A percentile compares a stretch with the other conserved stretches of the same genome.
These are phyloP conservation scores for Cinchona pubescens DNA, from an alignment of 257 asterid species.

Conservation along the genomic window DNA sequence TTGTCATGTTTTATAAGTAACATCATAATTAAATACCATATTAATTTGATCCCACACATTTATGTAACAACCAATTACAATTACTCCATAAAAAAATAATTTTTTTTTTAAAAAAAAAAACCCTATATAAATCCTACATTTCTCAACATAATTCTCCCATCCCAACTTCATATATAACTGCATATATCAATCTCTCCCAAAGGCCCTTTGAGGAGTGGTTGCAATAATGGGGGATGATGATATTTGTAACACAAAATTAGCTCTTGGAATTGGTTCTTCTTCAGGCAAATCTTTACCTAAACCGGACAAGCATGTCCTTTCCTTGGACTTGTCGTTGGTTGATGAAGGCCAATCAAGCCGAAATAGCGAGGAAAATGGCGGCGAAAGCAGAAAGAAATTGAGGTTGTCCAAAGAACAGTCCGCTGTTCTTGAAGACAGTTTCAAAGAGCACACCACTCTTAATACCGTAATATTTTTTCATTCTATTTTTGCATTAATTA, in stretches of 20 bases:
- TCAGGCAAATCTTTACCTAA: not conserved
- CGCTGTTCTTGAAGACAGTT: slow-evolving; percentile 31
- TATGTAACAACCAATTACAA: not conserved
- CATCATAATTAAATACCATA: slow-evolving; percentile 19
- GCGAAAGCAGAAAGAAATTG: slow-evolving; percentile 32
- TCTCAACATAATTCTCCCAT: not conserved
- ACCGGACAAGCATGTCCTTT: not conserved
- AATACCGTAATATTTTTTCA: slow-evolving; percentile 26
- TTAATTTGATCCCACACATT: not conserved
- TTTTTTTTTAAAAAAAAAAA: not conserved
- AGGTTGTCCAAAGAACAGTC: slow-evolving; percentile 35
- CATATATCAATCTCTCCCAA: not conserved
- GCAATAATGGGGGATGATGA: not conserved
- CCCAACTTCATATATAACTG: too few relatives aligned
- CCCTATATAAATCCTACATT: not conserved
- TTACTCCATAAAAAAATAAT: not conserved
- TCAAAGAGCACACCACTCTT: slow-evolving; percentile 39
- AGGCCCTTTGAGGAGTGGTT: too few relatives aligned
- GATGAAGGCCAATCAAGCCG: not conserved
- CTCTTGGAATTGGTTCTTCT: not conserved
- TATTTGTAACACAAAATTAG: not conserved
- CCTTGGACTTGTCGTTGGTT: not conserved
- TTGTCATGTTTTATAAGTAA: not conserved
- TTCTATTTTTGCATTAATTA: too few relatives aligned
- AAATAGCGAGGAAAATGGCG: not conserved